These are phyloP conservation scores for Fonsecaea nubica DNA, from an alignment of 2,329 filamentous ascomycete genomes.

Conservation along the genomic window DNA sequence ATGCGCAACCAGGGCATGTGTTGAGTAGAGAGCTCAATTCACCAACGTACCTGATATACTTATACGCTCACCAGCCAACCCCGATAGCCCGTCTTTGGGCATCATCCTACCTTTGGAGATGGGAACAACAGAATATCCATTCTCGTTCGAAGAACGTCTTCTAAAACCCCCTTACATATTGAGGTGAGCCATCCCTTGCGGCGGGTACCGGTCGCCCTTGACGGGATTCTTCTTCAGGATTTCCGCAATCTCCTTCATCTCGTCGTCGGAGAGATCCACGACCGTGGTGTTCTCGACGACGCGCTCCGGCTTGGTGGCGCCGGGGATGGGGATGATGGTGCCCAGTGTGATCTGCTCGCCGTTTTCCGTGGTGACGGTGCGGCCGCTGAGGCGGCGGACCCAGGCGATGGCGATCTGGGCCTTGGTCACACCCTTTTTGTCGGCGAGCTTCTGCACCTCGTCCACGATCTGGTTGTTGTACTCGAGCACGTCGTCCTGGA, in stretches of 20 bases:
- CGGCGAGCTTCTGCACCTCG: constrained; percentile 53
- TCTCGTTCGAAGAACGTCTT: not conserved
- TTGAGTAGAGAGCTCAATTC: not conserved
- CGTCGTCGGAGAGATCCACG: constrained; percentile 53
- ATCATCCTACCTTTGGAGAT: not conserved
- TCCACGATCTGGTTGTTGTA: constrained; percentile 59
- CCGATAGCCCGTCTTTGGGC: too few relatives aligned
- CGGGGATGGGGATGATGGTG: constrained; percentile 53
- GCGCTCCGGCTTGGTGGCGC: constrained; percentile 47
- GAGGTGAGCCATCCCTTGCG: constrained; percentile 14
- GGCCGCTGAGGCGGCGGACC: constrained; percentile 53
- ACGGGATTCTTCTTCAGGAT: constrained; percentile 48
- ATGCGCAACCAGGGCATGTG: not conserved
- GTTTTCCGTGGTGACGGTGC: constrained; percentile 31
- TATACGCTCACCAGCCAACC: too few relatives aligned
- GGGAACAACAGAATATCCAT: not conserved
- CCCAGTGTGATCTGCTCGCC: constrained; percentile 33
- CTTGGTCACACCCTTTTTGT: constrained; percentile 52
- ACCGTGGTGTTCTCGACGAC: constrained; percentile 50
- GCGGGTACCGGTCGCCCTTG: constrained; percentile 30
- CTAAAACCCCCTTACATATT: not conserved
- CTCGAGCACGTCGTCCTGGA: constrained; percentile 58
- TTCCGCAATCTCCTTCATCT: constrained; percentile 60
- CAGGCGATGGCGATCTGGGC: constrained; percentile 59
- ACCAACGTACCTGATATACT: not conserved